These are phyloP conservation scores for Phylloporus arenicola DNA, from an alignment of 768 basidiomycete genomes.

Conservation along the genomic window DNA sequence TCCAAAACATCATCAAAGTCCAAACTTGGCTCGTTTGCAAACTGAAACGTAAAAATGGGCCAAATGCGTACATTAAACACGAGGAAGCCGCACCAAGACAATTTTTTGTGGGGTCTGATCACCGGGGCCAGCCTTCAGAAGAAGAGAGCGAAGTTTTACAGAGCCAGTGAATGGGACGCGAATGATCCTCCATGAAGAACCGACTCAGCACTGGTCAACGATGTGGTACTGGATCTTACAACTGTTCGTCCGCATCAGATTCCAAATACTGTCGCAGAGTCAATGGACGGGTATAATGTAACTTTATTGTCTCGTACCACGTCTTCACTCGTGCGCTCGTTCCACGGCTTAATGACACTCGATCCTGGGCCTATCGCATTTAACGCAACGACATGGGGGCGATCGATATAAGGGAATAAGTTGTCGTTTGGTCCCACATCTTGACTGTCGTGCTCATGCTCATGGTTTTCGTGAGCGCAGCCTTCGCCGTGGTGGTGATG, in stretches of 20 bases:
- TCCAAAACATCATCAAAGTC: slow-evolving; percentile 76
- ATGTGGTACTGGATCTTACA: slow-evolving; percentile 44
- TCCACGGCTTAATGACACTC: slow-evolving; percentile 82
- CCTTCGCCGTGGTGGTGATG: slow-evolving; percentile 41
- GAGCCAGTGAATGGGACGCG: slow-evolving; percentile 85
- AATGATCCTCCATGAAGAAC: slow-evolving; percentile 51
- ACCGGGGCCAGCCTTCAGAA: slow-evolving; percentile 78
- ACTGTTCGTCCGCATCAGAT: slow-evolving; percentile 87
- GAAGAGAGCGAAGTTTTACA: slow-evolving; percentile 75
- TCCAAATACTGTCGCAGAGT: slow-evolving; percentile 57
- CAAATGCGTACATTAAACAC: background rate
- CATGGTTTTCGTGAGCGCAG: slow-evolving; percentile 56
- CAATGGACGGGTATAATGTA: slow-evolving; percentile 2
- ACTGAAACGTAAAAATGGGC: slow-evolving; percentile 35
- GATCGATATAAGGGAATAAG: slow-evolving; percentile 71
- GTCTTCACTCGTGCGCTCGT: slow-evolving; percentile 64
- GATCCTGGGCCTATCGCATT: slow-evolving; percentile 54
- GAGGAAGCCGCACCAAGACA: slow-evolving; percentile 43
- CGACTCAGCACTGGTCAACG: slow-evolving; percentile 2
- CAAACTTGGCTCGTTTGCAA: slow-evolving; percentile 66
- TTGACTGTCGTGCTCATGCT: slow-evolving; percentile 50
- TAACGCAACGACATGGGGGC: slow-evolving; percentile 71
- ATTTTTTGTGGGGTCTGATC: slow-evolving; percentile 75
- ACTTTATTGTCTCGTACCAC: slow-evolving; percentile 41
- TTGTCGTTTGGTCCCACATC: slow-evolving; percentile 57